Evolutionary conservation across 495 filamentous ascomycete genomes (phyloP), one percentile per base, ranked within the genome.

Genomic region (Pyrenopolyporus hunteri): DNA sequence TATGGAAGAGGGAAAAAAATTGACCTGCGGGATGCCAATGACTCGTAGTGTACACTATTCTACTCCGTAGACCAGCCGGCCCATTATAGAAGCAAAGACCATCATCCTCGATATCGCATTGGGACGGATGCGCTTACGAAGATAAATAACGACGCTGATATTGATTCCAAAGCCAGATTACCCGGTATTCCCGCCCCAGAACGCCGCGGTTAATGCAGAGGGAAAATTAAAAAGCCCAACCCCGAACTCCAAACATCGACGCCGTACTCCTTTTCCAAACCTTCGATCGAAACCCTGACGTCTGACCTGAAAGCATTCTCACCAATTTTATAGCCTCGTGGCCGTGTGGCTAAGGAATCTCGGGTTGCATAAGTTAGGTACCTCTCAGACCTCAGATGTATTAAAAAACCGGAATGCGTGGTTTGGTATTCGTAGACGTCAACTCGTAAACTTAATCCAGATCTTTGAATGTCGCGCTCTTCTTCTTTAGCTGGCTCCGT

Each of bases 401-500:
- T n/a, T n/a, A n/a, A n/a, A n/a, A 23, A 22, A 44, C 13, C 13
- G 0, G 31, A 48, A 42, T 10, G 23, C 22, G 36, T n/a, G n/a
- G n/a, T n/a, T n/a, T n/a, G n/a, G n/a, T 44, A 35, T 26, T 55
- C 29, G 33, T 11, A 39, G 49, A 31, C 43, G 42, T 48, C 33
- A 56, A 40, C 32, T 31, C 39, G 23, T 42, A 14, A 36, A 37
- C 9, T 36, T 57, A 43, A 6, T 66, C 62, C 11, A 60, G 45
- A 10, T 60, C 35, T 14, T 66, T 66, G 46, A 66, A 42, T 1
- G 0, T 3, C 8, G 9, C 45, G 14, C n/a, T 7, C 22, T 53
- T 57, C 36, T 64, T 68, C 23, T 58, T 60, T 0, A 55, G 47
- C 16, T 64, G 50, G 23, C 60, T 63, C 13, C 52, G 53, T 49